A percentile compares a stretch with the other conserved stretches of the same genome.
Conservation (phyloP, 768 basidiomycete species). For the Pleurotus pulmonarius region DNA sequence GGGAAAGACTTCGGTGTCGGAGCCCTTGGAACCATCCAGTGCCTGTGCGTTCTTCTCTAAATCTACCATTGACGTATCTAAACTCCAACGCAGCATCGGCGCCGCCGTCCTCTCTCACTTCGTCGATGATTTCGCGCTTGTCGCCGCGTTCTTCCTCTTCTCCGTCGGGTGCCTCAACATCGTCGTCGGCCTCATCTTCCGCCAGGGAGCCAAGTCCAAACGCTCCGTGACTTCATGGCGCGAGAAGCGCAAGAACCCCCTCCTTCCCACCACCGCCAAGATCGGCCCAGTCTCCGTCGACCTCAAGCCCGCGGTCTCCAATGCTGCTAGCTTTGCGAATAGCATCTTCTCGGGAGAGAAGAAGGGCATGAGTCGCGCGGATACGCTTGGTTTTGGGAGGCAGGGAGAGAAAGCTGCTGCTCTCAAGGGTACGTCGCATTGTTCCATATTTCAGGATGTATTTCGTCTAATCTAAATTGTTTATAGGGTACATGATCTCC, state of each 20-base stretch:
- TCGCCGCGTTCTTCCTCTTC: conserved; percentile 84
- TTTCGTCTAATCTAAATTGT: neutral
- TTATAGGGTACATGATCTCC: conserved; percentile 51
- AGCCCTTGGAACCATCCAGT: conserved; percentile 83
- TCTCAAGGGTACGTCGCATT: conserved; percentile 45
- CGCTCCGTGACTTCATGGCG: conserved; percentile 70
- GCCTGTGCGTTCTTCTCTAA: conserved; percentile 48
- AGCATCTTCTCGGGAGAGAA: conserved; percentile 8
- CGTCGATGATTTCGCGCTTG: conserved; percentile 81
- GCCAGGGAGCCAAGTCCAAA: conserved; percentile 57
- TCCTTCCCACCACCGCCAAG: conserved; percentile 45
- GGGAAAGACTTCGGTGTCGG: conserved; percentile 84
- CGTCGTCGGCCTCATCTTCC: conserved; percentile 76
- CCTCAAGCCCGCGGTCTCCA: conserved; percentile 24
- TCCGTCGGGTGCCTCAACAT: conserved; percentile 82
- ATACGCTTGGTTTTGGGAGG: conserved; percentile 72
- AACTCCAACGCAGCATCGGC: conserved; percentile 41
- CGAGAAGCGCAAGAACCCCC: conserved; percentile 48
- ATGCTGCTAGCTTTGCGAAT: conserved; percentile 17
- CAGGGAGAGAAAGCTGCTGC: conserved; percentile 79
- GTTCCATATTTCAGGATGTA: conserved; percentile 7
- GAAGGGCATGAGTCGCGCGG: conserved; percentile 12
- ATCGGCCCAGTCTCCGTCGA: conserved; percentile 27
- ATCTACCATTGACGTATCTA: neutral
- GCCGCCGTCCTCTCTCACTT: conserved; percentile 72